Conservation (phyloP, 2,329 filamentous ascomycete genomes). For the Aspergillus sp. region DNA sequence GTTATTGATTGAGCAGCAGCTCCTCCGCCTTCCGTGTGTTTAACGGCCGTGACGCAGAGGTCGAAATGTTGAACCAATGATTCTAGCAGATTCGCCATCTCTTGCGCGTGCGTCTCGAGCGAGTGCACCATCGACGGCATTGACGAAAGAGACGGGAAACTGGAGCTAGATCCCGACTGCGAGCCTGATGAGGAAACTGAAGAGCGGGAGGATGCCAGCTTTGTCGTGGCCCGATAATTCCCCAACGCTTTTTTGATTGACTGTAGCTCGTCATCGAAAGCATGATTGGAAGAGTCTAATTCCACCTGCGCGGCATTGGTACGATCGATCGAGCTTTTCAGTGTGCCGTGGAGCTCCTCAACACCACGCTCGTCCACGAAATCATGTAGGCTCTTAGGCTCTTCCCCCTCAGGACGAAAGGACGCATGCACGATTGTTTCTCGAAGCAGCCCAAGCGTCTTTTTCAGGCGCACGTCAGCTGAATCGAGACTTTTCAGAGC, state of each 20-base stretch:
- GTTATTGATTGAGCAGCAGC: constrained; percentile 66
- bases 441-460: constrained; percentile 55
- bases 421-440: constrained; percentile 59
- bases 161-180: constrained; percentile 32
- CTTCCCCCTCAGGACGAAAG: constrained; percentile 50
- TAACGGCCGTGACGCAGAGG: constrained; percentile 85
- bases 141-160: constrained; percentile 36
- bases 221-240: constrained; percentile 39
- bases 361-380: constrained; percentile 66
- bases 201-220: constrained; percentile 38
- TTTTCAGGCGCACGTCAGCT: constrained; percentile 57
- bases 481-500: constrained; percentile 58
- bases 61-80: constrained; percentile 88
- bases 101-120: constrained; percentile 72
- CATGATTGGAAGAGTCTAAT: constrained; percentile 54
- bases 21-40: constrained; percentile 80
- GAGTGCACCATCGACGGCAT: constrained; percentile 58
- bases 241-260: constrained; percentile 61
- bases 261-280: constrained; percentile 73
- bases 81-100: constrained; percentile 77
- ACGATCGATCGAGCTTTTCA: constrained; percentile 61
- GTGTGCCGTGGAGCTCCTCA: constrained; percentile 55
- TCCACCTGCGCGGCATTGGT: constrained; percentile 61
- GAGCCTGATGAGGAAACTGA: constrained; percentile 34
- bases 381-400: constrained; percentile 61